Conservation (phyloP, 2,329 filamentous ascomycete species). For the Fusarium torulosum region DNA sequence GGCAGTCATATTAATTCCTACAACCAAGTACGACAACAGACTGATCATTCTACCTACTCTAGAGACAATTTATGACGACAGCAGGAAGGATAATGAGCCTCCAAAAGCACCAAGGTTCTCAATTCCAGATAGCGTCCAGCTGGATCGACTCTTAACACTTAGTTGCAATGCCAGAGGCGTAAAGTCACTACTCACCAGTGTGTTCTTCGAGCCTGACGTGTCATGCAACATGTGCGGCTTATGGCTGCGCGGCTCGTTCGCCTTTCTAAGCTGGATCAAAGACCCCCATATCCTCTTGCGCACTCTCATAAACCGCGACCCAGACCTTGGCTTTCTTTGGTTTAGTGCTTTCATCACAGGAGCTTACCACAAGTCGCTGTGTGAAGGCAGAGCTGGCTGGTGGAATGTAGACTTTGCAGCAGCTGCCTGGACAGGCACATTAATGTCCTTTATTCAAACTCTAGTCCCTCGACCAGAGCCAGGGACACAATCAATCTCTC, state of each 20-base stretch:
- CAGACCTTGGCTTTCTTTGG: conserved; percentile 22
- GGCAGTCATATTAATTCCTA: conserved; percentile 47
- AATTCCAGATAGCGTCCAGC: background rate
- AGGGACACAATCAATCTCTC: conserved; percentile 12
- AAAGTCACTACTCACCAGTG: background rate
- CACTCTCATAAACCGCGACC: background rate
- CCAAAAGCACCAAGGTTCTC: background rate
- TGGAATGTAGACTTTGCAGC: conserved; percentile 30
- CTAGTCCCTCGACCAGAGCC: background rate
- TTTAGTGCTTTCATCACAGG: conserved; percentile 40
- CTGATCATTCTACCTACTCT: conserved; percentile 29
- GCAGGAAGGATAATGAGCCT: background rate
- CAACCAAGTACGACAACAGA: conserved; percentile 42
- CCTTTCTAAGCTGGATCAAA: background rate
- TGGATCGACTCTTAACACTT: conserved; percentile 38
- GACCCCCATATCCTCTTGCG: background rate
- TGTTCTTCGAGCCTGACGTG: background rate
- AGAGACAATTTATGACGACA: background rate
- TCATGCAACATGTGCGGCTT: background rate
- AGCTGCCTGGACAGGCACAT: conserved; percentile 35
- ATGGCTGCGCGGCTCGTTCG: background rate
- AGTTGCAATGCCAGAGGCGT: background rate
- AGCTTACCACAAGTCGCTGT: conserved; percentile 1
- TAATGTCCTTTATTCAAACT: conserved; percentile 31
- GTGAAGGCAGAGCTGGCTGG: conserved; percentile 24